These are phyloP conservation scores for Pseudogymnoascus sp. DNA, from an alignment of 2,329 filamentous ascomycete species.

Conservation along the genomic window DNA sequence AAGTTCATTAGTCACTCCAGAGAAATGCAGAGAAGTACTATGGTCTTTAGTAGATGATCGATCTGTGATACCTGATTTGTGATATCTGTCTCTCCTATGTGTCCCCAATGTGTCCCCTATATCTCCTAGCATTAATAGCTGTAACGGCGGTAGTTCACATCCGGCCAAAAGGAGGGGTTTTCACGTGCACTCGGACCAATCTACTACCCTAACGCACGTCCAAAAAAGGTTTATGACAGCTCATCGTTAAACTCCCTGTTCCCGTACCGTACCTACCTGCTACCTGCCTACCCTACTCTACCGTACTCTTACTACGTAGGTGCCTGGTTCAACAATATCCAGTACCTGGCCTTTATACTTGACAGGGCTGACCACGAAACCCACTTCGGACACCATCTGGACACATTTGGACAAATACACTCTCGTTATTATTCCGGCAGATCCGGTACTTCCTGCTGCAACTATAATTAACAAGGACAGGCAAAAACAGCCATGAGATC, in stretches of 20 bases:
- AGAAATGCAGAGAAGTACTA: slow-evolving; percentile 8
- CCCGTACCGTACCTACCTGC: slow-evolving; percentile 7
- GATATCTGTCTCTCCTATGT: not conserved
- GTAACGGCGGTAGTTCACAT: not conserved
- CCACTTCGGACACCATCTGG: not conserved
- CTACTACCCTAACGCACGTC: not conserved
- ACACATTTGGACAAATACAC: slow-evolving; percentile 2
- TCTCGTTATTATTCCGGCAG: slow-evolving; percentile 4
- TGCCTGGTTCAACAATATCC: slow-evolving; percentile 1
- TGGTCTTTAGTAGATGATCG: not conserved
- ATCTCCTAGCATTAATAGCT: not conserved
- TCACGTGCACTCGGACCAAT: not conserved
- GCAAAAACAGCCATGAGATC: slow-evolving; percentile 3
- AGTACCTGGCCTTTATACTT: slow-evolving; percentile 2
- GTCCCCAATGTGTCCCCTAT: not conserved
- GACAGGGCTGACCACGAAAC: slow-evolving; percentile 2
- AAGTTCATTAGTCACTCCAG: slow-evolving; percentile 6
- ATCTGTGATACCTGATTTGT: not conserved
- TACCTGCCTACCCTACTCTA: slow-evolving; percentile 2
- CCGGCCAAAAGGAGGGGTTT: not conserved
- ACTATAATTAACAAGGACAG: slow-evolving; percentile 8
- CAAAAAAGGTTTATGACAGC: slow-evolving; percentile 6
- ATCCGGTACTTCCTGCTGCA: slow-evolving; percentile 7
- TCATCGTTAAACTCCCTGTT: slow-evolving; percentile 5
- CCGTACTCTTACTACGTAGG: not conserved